Evolutionary conservation across 108 stramenopile species (phyloP).

Genomic region (Aureococcus anophagefferens): DNA sequence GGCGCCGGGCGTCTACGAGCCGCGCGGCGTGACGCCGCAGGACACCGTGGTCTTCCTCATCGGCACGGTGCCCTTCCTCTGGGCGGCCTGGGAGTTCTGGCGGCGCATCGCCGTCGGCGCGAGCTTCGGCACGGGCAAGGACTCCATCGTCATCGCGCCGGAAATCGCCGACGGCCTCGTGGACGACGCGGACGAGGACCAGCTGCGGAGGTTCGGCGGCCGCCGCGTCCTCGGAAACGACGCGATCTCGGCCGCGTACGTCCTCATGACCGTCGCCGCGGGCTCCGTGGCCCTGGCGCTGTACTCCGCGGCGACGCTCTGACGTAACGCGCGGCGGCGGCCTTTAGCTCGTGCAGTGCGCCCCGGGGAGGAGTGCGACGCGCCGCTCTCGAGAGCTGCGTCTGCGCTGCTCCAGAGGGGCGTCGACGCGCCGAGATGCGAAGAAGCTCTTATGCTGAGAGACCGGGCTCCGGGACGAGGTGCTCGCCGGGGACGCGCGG

Average conservation of each 20-base stretch:
- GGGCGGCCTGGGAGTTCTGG: constrained; percentile 79
- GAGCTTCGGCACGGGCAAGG: constrained; percentile 65
- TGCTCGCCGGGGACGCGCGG: too few relatives aligned
- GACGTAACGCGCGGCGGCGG: too few relatives aligned
- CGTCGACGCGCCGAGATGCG: too few relatives aligned
- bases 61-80: constrained; percentile 40
- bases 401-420: too few relatives aligned
- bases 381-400: too few relatives aligned
- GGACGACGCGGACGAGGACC: constrained; percentile 13
- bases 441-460: too few relatives aligned
- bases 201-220: constrained; percentile 4
- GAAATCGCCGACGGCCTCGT: constrained; percentile 24
- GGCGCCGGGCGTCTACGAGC: background rate
- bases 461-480: too few relatives aligned
- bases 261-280: background rate
- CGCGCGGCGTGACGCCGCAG: background rate
- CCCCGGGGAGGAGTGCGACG: too few relatives aligned
- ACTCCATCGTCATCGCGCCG: constrained; percentile 55
- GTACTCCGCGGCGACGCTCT: background rate
- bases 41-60: constrained; percentile 28
- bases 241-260: background rate
- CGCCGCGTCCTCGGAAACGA: background rate
- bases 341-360: too few relatives aligned
- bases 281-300: background rate
- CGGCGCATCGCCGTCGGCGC: constrained; percentile 66